Evolutionary conservation across 2,329 filamentous ascomycete genomes (phyloP), one percentile per base, ranked within the genome.

Genomic region (Colletotrichum costaricense): DNA sequence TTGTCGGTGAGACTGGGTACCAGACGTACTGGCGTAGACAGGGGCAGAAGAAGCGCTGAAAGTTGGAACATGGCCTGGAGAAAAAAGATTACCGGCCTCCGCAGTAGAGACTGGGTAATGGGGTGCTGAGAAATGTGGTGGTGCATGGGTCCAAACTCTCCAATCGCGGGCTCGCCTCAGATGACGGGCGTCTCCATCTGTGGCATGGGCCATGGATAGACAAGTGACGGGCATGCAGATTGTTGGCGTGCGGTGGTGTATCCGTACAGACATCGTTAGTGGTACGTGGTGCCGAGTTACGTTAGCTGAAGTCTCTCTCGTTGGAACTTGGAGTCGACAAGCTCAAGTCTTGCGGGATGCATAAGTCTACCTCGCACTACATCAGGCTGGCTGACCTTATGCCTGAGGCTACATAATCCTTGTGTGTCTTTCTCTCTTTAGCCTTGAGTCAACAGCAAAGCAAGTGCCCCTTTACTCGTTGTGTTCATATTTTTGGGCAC

Each of bases 161-260:
- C 71, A 73, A 73, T 73, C 71, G 60, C 71, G 62, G 69, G 71
- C 56, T 71, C 62, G 67, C 67, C 71, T 71, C 60, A 30, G 22
- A 8, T n/a, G 62, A 60, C 26, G 14, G 38, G 33, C 24, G 35
- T 64, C 55, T 24, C 70, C 70, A 70, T 67, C 56, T 28, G 35
- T 35, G 60, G 35, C 60, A 60, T 56, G 54, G 58, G 60, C 26
- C 67, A 64, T 56, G 54, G 58, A 26, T 46, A 60, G 22, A 54
- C n/a, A n/a, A 19, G 62, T 67, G 55, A 42, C 28, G 35, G 28
- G 54, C 62, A 49, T 72, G 64, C 57, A 30, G 55, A 22, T 22
- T 49, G 42, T 22, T 72, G 65, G 69, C 30, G 49, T 57, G 57
- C 35, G 30, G 30, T 33, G 30, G 30, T 33, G 30, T 33, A 33